Evolutionary conservation across 2,329 filamentous ascomycete genomes (phyloP), one percentile per base, ranked within the genome.

Genomic region (Monilinia fructicola): DNA sequence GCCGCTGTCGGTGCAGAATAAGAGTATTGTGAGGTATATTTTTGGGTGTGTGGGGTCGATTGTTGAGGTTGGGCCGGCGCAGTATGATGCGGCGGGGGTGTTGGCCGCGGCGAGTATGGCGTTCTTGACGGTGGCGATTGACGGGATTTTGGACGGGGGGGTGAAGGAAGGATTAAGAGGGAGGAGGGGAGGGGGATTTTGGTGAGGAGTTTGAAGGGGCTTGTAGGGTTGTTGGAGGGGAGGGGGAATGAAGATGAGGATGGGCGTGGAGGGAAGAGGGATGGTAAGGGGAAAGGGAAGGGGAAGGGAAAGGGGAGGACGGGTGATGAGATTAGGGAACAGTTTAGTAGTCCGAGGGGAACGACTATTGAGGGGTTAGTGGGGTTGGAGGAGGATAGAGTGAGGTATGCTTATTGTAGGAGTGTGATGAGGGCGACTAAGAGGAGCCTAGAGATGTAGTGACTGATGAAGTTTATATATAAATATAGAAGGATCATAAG

Each of bases 351-450:
- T 7, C 90, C 91, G 0, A 90, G 89, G 5, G 91, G 91, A 1
- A 93, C 90, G 77, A 93, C 90, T 4, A 92, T 93, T 70, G 88
- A 86, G 3, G 91, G 91, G 0, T 77, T 93, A 67, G 76, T 92
- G 74, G 87, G 89, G 12, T 79, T 95, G 9, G 91, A 94, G 77
- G 90, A 94, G 74, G 89, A 89, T 42, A 80, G 84, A 11, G 85
- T 91, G 16, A 84, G 90, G 72, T 88, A 88, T 42, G 84, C 84
- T 0, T 83, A 92, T 31, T 83, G 87, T 2, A 84, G 85, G 71
- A 90, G 90, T 2, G 84, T 92, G 16, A 82, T 89, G 64, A 88
- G 91, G 75, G 87, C 89, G 31, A 87, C 89, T 2, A 84, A 85
- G 71, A 64, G 74, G 56, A 75, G 74, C 55, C 60, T 71, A 50